Evolutionary conservation across 2,329 filamentous ascomycete species (phyloP), one percentile per base, ranked within the genome.

Genomic region (Penicillium sclerotigenum): DNA sequence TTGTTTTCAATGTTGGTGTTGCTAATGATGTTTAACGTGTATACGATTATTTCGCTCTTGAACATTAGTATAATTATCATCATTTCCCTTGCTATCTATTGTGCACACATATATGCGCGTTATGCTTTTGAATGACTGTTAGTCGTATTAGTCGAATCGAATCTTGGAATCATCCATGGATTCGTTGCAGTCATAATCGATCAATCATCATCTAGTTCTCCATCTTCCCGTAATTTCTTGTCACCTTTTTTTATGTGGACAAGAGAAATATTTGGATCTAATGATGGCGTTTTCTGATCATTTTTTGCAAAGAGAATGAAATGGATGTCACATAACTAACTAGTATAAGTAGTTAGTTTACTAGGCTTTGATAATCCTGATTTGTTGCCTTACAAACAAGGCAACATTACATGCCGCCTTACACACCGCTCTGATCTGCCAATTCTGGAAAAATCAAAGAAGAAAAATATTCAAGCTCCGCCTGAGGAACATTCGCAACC

Each of bases 401-500:
- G 62, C 47, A 52, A 13, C 3, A 5, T 8, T 1, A 10, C 41
- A 26, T 24, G 66, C 69, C 69, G 69, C 67, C 54, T 26, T 33
- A 3, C 16, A 50, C 63, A 69, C 69, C 69, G 69, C 69, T 58
- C 8, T 16, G 5, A 62, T 69, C 61, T 72, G 69, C 69, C 67
- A 52, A 38, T 41, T 18, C 28, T 57, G 61, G 58, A 60, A 65
- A 66, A 65, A 64, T 65, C 58, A 63, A 57, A 54, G 59, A 61
- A 66, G 66, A 72, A 72, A 72, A 72, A 69, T 71, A 71, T 71
- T 68, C 63, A 42, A 48, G 59, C 57, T 59, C 61, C 56, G 56
- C 52, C 55, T 46, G 31, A 50, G 56, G 33, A 59, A 63, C n/a
- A 58, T 59, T 56, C 14, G 22, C 48, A 47, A 43, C 50, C 16